Conservation (phyloP, 371 early-diverging fungal species). For the Parasitella parasitica region DNA sequence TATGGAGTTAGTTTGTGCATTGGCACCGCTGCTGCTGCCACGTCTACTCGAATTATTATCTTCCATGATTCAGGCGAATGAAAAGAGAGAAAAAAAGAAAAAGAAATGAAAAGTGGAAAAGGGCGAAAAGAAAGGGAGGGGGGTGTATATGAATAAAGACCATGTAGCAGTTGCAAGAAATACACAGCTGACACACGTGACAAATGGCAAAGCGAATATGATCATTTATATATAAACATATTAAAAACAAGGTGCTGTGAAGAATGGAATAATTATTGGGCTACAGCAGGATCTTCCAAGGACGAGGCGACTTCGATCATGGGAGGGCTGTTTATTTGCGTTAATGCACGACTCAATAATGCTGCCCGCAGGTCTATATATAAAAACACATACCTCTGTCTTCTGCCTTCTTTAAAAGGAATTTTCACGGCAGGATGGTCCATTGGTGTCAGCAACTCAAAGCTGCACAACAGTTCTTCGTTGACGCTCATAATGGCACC, state of each 20-base stretch:
- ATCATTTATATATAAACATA: slow-evolving; percentile 92
- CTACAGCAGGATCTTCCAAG: slow-evolving; percentile 3
- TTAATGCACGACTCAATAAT: too few species aligned
- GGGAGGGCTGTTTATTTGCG: slow-evolving; percentile 6
- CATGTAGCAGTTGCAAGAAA: background rate
- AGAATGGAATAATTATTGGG: background rate
- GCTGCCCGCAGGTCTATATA: too few species aligned
- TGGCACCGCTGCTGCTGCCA: background rate
- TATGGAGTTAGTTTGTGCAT: background rate
- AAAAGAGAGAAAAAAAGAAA: background rate
- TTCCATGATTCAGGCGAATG: background rate
- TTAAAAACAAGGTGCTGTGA: slow-evolving; percentile 70
- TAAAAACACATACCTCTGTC: slow-evolving; percentile 15
- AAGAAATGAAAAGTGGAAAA: background rate
- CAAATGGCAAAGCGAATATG: slow-evolving; percentile 56
- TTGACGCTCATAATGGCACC: slow-evolving; percentile 97
- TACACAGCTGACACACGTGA: background rate
- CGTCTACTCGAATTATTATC: background rate
- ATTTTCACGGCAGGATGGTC: slow-evolving; percentile 42
- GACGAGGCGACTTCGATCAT: slow-evolving; percentile 6
- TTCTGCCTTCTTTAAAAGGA: slow-evolving; percentile 62
- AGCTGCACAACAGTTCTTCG: slow-evolving; percentile 90
- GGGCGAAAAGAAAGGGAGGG: slow-evolving; percentile 10
- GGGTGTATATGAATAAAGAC: too few species aligned
- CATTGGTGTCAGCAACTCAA: slow-evolving; percentile 59